phyloP scores from a whole-genome alignment of 345 rosid species.

The Citropsis articulata region DNA sequence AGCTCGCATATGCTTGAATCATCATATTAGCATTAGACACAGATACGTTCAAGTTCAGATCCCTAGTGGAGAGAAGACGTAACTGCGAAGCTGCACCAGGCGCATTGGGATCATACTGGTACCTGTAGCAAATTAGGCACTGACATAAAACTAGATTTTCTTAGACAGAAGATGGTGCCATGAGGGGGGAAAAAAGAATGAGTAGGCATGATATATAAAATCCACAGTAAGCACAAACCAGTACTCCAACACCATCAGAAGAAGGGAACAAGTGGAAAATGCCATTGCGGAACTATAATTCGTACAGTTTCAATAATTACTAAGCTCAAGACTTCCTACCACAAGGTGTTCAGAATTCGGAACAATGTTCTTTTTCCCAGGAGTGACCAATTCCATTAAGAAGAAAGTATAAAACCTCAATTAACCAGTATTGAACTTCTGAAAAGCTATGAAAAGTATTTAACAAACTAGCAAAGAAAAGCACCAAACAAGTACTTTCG shows the following conservation, averaged over 20 bases:
- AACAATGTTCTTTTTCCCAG: background rate
- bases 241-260: background rate
- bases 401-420: background rate
- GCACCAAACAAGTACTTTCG: background rate
- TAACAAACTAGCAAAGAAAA: background rate
- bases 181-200: background rate
- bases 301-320: slow-evolving; percentile 6
- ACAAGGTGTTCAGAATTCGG: background rate
- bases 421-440: background rate
- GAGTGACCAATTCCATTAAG: background rate
- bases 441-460: background rate
- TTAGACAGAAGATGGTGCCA: background rate
- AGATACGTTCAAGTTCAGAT: slow-evolving; percentile 80
- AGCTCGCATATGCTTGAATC: slow-evolving; percentile 96
- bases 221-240: background rate
- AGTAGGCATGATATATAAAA: background rate
- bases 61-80: slow-evolving; percentile 70
- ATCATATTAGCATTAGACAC: slow-evolving; percentile 86
- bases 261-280: background rate
- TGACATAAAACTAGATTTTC: slow-evolving; percentile 13
- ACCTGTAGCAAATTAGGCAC: slow-evolving; percentile 44
- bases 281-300: background rate
- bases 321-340: background rate
- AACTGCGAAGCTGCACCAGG: slow-evolving; percentile 82
- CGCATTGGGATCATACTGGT: slow-evolving; percentile 69